Evolutionary conservation across 805 yeast genomes (phyloP).

Genomic region (Scheffersomyces lignosus): DNA sequence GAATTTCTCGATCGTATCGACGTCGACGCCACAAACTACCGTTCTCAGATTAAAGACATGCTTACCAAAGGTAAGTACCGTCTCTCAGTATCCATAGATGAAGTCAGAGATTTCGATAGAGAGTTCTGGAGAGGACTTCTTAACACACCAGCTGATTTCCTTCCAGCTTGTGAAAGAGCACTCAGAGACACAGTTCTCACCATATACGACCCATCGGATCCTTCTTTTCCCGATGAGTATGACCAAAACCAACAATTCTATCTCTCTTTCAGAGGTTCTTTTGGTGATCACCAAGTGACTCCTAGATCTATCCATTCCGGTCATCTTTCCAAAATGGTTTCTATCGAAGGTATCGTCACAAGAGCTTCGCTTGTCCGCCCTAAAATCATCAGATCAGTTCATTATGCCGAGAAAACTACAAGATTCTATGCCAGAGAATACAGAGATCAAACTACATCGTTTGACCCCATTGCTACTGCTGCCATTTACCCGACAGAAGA

Average conservation of each 20-base stretch:
- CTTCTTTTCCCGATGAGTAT: slow-evolving; percentile 46
- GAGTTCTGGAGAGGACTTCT: slow-evolving; percentile 77
- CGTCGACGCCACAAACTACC: slow-evolving; percentile 60
- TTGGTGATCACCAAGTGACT: slow-evolving; percentile 82
- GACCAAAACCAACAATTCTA: slow-evolving; percentile 66
- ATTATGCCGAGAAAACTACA: slow-evolving; percentile 82
- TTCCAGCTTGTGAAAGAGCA: slow-evolving; percentile 90
- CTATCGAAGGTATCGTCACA: slow-evolving; percentile 94
- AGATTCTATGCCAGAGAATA: slow-evolving; percentile 89
- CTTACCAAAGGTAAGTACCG: slow-evolving; percentile 66
- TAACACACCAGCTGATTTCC: slow-evolving; percentile 73
- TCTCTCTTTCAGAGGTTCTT: slow-evolving; percentile 84
- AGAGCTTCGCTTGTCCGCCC: slow-evolving; percentile 92
- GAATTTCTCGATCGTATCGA: slow-evolving; percentile 69
- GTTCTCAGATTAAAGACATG: slow-evolving; percentile 70
- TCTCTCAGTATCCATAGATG: slow-evolving; percentile 78
- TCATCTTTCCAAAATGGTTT: slow-evolving; percentile 76
- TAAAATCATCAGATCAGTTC: slow-evolving; percentile 86
- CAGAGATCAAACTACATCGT: slow-evolving; percentile 87
- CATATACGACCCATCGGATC: slow-evolving; percentile 62
- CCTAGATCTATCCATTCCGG: slow-evolving; percentile 84
- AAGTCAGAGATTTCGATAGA: slow-evolving; percentile 78
- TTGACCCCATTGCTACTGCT: slow-evolving; percentile 78
- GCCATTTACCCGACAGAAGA: slow-evolving; percentile 93
- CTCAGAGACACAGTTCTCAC: slow-evolving; percentile 76